Percentiles rank a stretch among this genome's conserved stretches.
These are phyloP conservation scores for Komagataella kurtzmanii DNA, from an alignment of 805 yeast genomes.

Conservation along the genomic window DNA sequence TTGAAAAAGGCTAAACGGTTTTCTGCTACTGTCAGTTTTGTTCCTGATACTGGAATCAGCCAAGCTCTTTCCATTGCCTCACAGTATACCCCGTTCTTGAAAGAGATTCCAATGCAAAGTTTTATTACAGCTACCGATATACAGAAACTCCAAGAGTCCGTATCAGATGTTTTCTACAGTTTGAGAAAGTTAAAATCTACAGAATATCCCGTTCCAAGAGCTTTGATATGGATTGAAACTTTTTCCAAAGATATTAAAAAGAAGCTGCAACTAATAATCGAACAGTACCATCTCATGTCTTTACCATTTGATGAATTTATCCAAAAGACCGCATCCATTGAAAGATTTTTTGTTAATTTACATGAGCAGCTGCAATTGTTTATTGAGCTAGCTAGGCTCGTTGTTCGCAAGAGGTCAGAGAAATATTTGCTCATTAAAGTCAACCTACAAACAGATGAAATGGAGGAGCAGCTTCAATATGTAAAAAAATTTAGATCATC, in stretches of 20 bases:
- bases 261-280: conserved; percentile 26
- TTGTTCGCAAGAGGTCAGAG: conserved; percentile 60
- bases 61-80: conserved; percentile 37
- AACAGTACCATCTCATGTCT: conserved; percentile 27
- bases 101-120: conserved; percentile 57
- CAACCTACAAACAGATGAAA: conserved; percentile 23
- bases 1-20: conserved; percentile 63
- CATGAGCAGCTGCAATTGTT: conserved; percentile 53
- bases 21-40: conserved; percentile 63
- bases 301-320: conserved; percentile 27
- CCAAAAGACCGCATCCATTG: conserved; percentile 13
- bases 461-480: conserved; percentile 29
- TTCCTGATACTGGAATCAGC: conserved; percentile 55
- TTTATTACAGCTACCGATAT: conserved; percentile 34
- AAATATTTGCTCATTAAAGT: conserved; percentile 55
- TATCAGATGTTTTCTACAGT: conserved; percentile 40
- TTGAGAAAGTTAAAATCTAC: conserved; percentile 48
- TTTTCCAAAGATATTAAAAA: conserved; percentile 42
- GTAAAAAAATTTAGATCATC: conserved; percentile 31
- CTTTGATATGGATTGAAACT: conserved; percentile 53
- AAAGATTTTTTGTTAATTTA: conserved; percentile 29
- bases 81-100: conserved; percentile 48
- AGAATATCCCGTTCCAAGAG: conserved; percentile 50
- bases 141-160: conserved; percentile 27
- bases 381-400: conserved; percentile 56